Base-by-base conservation (phyloP, 2,329 filamentous ascomycete genomes). In the Penicillium sp. region DNA sequence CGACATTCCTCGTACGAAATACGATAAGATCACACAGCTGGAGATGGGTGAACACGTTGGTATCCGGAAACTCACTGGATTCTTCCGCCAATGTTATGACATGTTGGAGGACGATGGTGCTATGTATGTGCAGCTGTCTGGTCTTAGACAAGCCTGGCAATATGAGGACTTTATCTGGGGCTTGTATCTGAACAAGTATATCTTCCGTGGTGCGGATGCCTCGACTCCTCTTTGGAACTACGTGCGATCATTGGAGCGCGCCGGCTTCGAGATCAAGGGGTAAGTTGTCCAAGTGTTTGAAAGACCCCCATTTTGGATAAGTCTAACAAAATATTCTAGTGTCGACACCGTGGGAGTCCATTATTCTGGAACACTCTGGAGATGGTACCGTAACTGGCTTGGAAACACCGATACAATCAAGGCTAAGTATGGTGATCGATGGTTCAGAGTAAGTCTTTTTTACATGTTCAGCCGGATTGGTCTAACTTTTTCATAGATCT, bases 21-120 rank as follows among this genome's bases (percentile, higher is more conserved):
- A 91, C 79, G 83, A 92, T 75, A 95, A 95, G 80, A 94, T 96
- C 68, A 93, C 90, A 60, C 92, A 89, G 73, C 84, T 96, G 47
- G 91, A 96, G 77, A 96, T 96, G 92, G 90, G 89, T 50, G 92
- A 96, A 81, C 91, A 96, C 77, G 92, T 96, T 62, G 92, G 92
- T 76, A 87, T 96, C 56, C 87, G 89, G 62, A 87, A 92, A 75
- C 87, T 95, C 66, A 79, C 81, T 48, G 74, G 75, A 57, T 96
- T 96, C 80, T 79, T 90, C 67, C 83, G 80, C 66, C 91, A 96
- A 77, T 87, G 91, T 56, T 82, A 92, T 75, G 85, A 92, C 70
- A 94, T 96, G 90, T 85, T 96, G 46, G 88, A 95, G 55, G 92
- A 96, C 63, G 90, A 96, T 63, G 91, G 91, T 70, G 82, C 88